Base-by-base conservation (phyloP, 352 stramenopile genomes). In the Phytophthora niederhauseri region DNA sequence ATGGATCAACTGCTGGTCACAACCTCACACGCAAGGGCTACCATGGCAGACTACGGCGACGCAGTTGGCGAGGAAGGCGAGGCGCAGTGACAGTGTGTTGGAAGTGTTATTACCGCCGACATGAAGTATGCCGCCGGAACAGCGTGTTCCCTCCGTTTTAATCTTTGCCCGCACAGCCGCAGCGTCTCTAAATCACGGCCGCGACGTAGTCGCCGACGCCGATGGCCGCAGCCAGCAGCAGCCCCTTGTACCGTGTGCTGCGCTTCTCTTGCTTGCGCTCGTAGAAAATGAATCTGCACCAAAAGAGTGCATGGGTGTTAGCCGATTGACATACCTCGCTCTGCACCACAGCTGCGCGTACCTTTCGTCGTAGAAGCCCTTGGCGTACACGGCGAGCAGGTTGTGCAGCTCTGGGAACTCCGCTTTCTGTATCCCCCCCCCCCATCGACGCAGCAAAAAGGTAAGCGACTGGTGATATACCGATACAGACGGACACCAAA, bases 351-450 rank as follows among this genome's bases (percentile, higher is more conserved):
- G 15, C n/a, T 24, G 43, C 57, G 54, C 71, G 48, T 19, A 85
- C 81, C 85, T 78, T 22, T 89, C 83, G 54, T 89, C 72, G 66
- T 90, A 91, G 41, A 89, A 80, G 9, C 85, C 85, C 69, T 93
- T 93, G 14, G 83, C 69, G 72, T 91, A 93, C 24, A 93, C 71
- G 11, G 70, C 73, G 9, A 91, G 58, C 53, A 93, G 56, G 28
- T 84, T 75, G 61, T 91, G 68, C 43, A 91, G 69, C 63, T 93
- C 85, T 1, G 76, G 74, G 26, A 93, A 72, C 62, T 93, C 80
- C 28, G 69, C 74, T 63, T 84, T 83, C 80, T 88, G 30, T 3
- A 52, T 17, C 12, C 12, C 34, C 3, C 11, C 12, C 12, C 34
- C 3, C 11, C 34, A 43, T 17, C 34, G 12, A 17, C 15, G 34